Evolutionary conservation across 2,329 filamentous ascomycete species (phyloP), one percentile per base, ranked within the genome.

Genomic region (Claviceps sorghi): DNA sequence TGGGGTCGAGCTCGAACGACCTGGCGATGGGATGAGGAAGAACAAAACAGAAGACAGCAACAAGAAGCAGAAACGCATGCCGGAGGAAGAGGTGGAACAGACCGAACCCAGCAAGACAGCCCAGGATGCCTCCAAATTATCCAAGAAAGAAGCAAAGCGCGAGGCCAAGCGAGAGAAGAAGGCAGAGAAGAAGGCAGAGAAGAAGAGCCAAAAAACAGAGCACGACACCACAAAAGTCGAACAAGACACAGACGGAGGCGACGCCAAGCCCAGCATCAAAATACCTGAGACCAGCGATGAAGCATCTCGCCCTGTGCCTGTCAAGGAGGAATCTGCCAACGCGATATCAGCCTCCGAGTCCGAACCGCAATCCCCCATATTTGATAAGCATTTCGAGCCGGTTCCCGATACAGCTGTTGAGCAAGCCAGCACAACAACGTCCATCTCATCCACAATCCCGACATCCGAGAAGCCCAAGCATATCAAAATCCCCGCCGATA

Each of bases 401-500:
- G 55, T 66, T 19, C 65, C 66, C 32, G 68, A 69, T 50, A 62
- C 64, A 26, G 64, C 65, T 6, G 66, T 61, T 54, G 75, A 78
- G 55, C 62, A 72, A n/a, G 68, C 76, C 48, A 80, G 78, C 65
- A 71, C 73, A 55, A 78, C 76, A 47, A 88, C 85, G 32, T 88
- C 85, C 19, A 77, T 82, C 52, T 86, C 84, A 52, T 87, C 84
- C 22, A 75, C 80, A 47, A 72, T 79, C 13, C 73, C 81, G 7
- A 72, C 76, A 5, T 74, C 77, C 36, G 76, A 79, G 55, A 80
- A 80, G 61, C 77, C 78, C 15, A 86, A 83, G 65, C 77, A 80
- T 57, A 77, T 82, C 63, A 82, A 81, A 61, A 69, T 84, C 32
- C 84, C 84, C 52, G 73, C 81, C 56, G 83, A 90, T 62, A 84